These are phyloP conservation scores for Penicillium crystallinum DNA, from an alignment of 495 filamentous ascomycete genomes.

Conservation along the genomic window DNA sequence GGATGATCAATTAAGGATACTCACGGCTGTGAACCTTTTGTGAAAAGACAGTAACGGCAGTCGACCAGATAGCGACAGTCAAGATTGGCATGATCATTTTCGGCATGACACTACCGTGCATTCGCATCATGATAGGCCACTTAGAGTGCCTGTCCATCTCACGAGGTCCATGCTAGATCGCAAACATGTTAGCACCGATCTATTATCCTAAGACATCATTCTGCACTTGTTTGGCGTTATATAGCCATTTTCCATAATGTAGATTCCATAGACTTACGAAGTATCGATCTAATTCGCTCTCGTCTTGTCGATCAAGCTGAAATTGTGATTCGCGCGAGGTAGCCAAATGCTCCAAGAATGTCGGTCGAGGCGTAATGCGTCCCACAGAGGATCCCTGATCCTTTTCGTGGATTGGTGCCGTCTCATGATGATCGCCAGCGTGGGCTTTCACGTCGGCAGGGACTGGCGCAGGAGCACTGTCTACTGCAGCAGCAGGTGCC, in stretches of 20 bases:
- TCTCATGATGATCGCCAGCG: conserved; percentile 15
- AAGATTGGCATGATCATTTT: conserved; percentile 72
- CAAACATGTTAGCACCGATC: conserved; percentile 6
- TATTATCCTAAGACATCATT: not conserved
- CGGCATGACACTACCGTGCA: conserved; percentile 77
- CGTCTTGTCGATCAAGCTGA: conserved; percentile 26
- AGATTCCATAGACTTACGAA: conserved; percentile 38
- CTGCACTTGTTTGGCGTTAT: too few relatives aligned
- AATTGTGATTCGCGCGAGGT: conserved; percentile 36
- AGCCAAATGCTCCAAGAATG: conserved; percentile 35
- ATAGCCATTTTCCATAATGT: too few relatives aligned
- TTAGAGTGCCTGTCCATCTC: conserved; percentile 73
- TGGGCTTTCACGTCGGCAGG: conserved; percentile 19
- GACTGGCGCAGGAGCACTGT: conserved; percentile 25
- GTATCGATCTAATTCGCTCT: conserved; percentile 41
- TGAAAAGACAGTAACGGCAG: conserved; percentile 59
- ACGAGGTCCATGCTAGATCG: conserved; percentile 51
- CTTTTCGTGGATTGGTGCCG: conserved; percentile 8
- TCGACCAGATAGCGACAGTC: conserved; percentile 64
- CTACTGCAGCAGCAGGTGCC: conserved; percentile 6
- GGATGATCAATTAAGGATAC: conserved; percentile 8
- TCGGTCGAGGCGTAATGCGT: conserved; percentile 33
- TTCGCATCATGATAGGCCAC: conserved; percentile 72
- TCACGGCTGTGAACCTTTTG: conserved; percentile 46
- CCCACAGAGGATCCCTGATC: conserved; percentile 27